These are phyloP conservation scores for Aurantiochytrium sp. DNA, from an alignment of 108 stramenopile genomes.

Conservation along the genomic window DNA sequence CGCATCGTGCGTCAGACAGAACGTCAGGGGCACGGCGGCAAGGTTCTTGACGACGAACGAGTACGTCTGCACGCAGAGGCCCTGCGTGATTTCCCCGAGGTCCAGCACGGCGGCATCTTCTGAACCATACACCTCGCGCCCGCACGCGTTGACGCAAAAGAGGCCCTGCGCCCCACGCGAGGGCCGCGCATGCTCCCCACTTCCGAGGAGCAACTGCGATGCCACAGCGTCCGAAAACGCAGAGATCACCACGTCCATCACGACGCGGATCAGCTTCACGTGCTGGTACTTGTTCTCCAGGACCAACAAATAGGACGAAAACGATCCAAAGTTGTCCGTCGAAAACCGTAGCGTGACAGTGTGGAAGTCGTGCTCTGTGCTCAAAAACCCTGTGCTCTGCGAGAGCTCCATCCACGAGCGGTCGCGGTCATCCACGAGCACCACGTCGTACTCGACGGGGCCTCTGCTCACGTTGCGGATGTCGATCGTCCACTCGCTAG, in stretches of 20 bases:
- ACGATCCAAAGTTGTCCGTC: not conserved
- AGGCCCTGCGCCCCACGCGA: not conserved
- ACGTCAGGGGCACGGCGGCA: not conserved
- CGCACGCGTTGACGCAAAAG: not conserved
- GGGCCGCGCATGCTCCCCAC: not conserved
- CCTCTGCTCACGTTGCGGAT: not conserved
- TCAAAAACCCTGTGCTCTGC: not conserved
- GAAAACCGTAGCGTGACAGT: not conserved
- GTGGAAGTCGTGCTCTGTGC: not conserved
- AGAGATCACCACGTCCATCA: not conserved
- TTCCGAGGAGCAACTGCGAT: not conserved
- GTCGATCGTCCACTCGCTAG: not conserved
- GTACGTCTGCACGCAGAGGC: not conserved
- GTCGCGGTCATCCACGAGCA: not conserved
- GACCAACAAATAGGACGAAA: not conserved
- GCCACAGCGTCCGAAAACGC: not conserved
- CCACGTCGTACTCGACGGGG: constrained; percentile 11
- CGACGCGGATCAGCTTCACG: constrained; percentile 8
- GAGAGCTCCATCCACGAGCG: not conserved
- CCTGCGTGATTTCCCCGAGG: not conserved
- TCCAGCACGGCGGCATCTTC: not conserved
- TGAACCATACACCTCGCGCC: not conserved
- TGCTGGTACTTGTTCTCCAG: not conserved
- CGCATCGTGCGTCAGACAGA: not conserved
- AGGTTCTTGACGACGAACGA: constrained; percentile 19